Evolutionary conservation across 805 yeast species (phyloP), one percentile per base, ranked within the genome.

Genomic region (Scheffersomyces lignosus): DNA sequence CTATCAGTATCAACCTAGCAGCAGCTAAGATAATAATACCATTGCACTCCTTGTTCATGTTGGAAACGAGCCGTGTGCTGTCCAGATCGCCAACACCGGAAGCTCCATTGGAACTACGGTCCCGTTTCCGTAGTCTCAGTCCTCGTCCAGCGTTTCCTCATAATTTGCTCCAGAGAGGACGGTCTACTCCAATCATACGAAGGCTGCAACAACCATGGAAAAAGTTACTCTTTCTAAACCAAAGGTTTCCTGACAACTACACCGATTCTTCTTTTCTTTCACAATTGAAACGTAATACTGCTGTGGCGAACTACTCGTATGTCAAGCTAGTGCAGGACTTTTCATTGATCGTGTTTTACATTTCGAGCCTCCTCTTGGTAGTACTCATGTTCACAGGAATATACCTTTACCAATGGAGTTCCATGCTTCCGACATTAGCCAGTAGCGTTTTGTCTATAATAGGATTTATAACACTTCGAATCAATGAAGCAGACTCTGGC

Each of bases 241-340:
- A 90, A 56, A 84, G 84, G 10, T 90, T 81, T 53, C 95, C 96
- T 0, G 99, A 91, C 58, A 93, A 90, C 60, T 87, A 87, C 62
- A 91, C 96, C 1, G 95, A 89, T 54, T 62, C 66, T 2, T 75
- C 89, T 3, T 91, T 91, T 55, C 68, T 90, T n/a, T 79, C 88
- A 3, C 95, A 85, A 54, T 70, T 88, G 41, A 78, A 78, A 46
- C 67, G 93, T 27, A 88, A 88, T 61, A 70, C 88, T 17, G 81
- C 90, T 3, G 93, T 87, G 23, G 75, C 77, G 15, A 70, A 70
- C 35, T 83, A 87, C 56, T 73, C 85, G 1, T 83, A 75, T 49
- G 62, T 71, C 66, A 76, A 79, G 30, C 64, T 88, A n/a, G 70
- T 74, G n/a, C 65, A 69, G n/a, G 95, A 86, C 52, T 82, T 87